Percentiles rank a stretch among this genome's conserved stretches.
Conservation (phyloP, 2,329 filamentous ascomycete species). For the Ophiocordyceps australis region DNA sequence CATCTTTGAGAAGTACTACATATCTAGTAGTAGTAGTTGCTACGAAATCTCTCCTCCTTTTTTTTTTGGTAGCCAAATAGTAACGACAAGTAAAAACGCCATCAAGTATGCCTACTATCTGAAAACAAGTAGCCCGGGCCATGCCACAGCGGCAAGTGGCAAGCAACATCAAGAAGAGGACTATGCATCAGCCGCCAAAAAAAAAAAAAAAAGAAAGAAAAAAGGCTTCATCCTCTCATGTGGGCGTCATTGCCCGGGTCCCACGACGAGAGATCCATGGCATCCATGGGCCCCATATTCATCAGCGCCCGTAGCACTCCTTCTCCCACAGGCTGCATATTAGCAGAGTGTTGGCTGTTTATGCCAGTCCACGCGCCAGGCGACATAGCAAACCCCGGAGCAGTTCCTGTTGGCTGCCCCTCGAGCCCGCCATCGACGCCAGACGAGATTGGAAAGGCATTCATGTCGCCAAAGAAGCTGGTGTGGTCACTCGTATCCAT, state of each 20-base stretch:
- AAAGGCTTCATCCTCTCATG: constrained; percentile 4
- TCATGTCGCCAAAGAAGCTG: constrained; percentile 20
- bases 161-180: too few species aligned
- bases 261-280: constrained; percentile 36
- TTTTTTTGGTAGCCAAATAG: too few species aligned
- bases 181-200: too few species aligned
- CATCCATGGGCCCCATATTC: constrained; percentile 40
- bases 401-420: constrained; percentile 2
- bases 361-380: constrained; percentile 24
- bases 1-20: too few species aligned
- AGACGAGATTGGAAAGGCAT: constrained; percentile 15
- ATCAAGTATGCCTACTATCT: too few species aligned
- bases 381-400: constrained; percentile 24
- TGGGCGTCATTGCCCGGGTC: constrained; percentile 15
- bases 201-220: too few species aligned
- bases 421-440: constrained; percentile 7
- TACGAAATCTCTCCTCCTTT: too few species aligned
- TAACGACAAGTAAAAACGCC: too few species aligned
- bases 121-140: too few species aligned
- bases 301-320: constrained; percentile 38
- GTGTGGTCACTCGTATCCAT: constrained; percentile 14
- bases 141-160: too few species aligned
- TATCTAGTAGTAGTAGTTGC: too few species aligned
- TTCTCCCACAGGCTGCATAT: constrained; percentile 36
- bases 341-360: constrained; percentile 17